Base-by-base conservation (phyloP, 768 basidiomycete genomes). In the Pisolithus marmoratus region DNA sequence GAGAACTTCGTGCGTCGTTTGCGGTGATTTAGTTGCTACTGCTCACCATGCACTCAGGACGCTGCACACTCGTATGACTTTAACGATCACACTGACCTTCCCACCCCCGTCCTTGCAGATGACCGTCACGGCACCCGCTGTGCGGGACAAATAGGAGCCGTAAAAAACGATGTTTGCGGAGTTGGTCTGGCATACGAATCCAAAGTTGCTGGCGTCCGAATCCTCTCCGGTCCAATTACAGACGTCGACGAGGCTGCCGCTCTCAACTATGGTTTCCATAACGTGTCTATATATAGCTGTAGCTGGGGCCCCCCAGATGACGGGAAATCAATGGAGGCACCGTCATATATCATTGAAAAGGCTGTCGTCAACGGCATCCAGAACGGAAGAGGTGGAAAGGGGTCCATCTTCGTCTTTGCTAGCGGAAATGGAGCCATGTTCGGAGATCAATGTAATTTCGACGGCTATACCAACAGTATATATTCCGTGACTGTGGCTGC, bases 281-380 rank as follows among this genome's bases (percentile, higher is more conserved):
- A 90, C 58, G 92, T 87, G 47, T 90, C 87, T 23, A 92, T 93
- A 60, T 98, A 90, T 70, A 93, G 90, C 55, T 99, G 96, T 69
- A 93, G 90, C 50, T 99, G 96, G 96, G 96, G 96, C 5, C 96
- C 96, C 8, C 90, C 94, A 0, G 95, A 99, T 67, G 89, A 96
- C 60, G 95, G 95, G 8, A 75, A 76, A 60, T 84, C 89, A 1
- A 97, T 98, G 95, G 96, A 99, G 65, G 92, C 82, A 0, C 96
- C 96, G 0, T 83, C 81, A 14, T 87, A 90, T 60, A 75, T 99
- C 45, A 96, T 98, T 63, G 78, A 89, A 62, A 94, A 95, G 66
- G 91, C 96, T 8, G 84, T 99, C 58, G 73, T 98, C 23, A 95
- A 97, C 58, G 96, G 96, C 19, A 82, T 97, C 37, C 86, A 89